A percentile compares a stretch with the other conserved stretches of the same genome.
Evolutionary conservation across 2,329 filamentous ascomycete species (phyloP).

Genomic region (Chaetomium olivaceum): DNA sequence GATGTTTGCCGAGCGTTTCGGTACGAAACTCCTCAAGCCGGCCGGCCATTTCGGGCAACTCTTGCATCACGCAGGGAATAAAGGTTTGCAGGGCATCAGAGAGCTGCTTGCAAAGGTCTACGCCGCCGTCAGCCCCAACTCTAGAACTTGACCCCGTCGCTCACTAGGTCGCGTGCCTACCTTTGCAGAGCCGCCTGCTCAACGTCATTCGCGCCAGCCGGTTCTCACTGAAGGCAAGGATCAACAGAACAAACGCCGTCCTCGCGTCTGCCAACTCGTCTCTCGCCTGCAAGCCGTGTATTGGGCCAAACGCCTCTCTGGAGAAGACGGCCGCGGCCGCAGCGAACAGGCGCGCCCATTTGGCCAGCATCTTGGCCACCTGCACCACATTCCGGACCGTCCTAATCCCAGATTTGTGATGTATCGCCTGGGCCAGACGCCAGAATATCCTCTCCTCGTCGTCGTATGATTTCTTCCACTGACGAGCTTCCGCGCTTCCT

Average conservation of each 20-base stretch:
- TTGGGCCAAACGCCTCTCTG: constrained; percentile 46
- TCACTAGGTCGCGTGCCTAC: constrained; percentile 38
- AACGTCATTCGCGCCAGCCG: constrained; percentile 55
- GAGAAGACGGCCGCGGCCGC: constrained; percentile 51
- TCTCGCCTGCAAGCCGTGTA: constrained; percentile 47
- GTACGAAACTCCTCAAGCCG: constrained; percentile 60
- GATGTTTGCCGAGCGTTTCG: constrained; percentile 56
- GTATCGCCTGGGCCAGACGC: constrained; percentile 85
- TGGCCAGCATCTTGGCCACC: constrained; percentile 51
- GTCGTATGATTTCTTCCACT: constrained; percentile 59
- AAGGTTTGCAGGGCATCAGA: constrained; percentile 50
- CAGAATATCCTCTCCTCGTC: constrained; percentile 92
- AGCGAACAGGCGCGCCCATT: constrained; percentile 62
- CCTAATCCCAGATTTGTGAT: constrained; percentile 51
- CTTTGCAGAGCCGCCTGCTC: constrained; percentile 53
- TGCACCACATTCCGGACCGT: constrained; percentile 51
- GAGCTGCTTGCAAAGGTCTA: constrained; percentile 51
- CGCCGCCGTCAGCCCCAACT: constrained; percentile 24
- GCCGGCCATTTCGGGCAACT: constrained; percentile 53
- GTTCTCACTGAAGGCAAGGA: constrained; percentile 64
- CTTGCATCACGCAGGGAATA: constrained; percentile 58
- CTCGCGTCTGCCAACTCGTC: constrained; percentile 51
- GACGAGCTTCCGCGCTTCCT: constrained; percentile 24
- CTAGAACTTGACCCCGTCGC: not conserved
- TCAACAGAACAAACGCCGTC: constrained; percentile 59